Evolutionary conservation across 768 basidiomycete species (phyloP), one percentile per base, ranked within the genome.

Genomic region (Neoboletus brunneissimus): DNA sequence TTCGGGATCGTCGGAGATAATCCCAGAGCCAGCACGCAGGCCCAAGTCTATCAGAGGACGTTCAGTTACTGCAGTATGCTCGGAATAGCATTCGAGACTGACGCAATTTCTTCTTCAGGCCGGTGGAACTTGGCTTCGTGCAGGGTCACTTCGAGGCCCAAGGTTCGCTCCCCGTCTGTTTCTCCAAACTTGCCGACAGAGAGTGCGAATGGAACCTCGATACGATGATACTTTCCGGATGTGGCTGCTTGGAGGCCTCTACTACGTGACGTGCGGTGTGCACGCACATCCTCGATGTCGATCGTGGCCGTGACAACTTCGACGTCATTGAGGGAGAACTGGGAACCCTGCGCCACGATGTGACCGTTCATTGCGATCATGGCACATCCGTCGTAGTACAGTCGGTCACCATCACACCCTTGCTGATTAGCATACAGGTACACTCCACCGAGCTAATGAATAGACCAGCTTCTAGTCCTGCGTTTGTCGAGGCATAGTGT

Each of bases 1-100:
- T 93, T 10, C 91, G 80, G 6, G 96, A 98, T 43, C 97, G 85
- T 37, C 97, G 82, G 31, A 99, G 84, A 67, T 98, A 99, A 69
- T 99, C 97, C 97, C 97, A 99, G n/a, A 99, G 79, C 97, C 97
- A 99, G 68, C 97, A 98, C 16, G 96, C 97, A 8, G 97, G 97
- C 5, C 97, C 97, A 3, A 98, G 77, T 3, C 96, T 98, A 59
- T 27, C 6, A 18, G 42, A 27, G 1, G 25, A 50, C 20, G n/a
- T 47, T 57, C 20, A 63, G 46, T 42, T 31, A 31, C 35, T 1
- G 13, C 15, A 20, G 1, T 13, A 32, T 22, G 22, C 34, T 44
- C 4, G 7, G 5, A 18, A 29, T 15, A 18, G 16, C 3, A 38
- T 37, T 13, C 43, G 43, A 16, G 42, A 55, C 92, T 63, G 66